Evolutionary conservation across 768 basidiomycete species (phyloP).

Genomic region (Trametes maxima): DNA sequence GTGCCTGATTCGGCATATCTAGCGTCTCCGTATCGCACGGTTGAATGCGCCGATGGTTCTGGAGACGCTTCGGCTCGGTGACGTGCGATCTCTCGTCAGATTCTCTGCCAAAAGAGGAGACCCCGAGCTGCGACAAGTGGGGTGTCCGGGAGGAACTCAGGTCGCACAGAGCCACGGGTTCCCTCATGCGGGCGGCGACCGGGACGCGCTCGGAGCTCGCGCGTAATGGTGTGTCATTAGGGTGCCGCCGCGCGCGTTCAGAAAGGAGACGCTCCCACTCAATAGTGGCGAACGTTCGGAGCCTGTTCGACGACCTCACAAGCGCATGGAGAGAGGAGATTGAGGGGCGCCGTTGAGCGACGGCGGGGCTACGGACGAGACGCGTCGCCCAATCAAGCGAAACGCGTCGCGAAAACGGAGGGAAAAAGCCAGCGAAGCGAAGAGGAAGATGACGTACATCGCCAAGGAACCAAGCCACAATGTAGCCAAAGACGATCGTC

Average conservation of each 20-base stretch:
- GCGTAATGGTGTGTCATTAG: conserved; percentile 21
- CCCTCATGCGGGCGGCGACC: neutral
- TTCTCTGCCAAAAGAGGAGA: neutral
- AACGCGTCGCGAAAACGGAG: neutral
- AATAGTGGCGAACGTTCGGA: neutral
- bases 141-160: conserved; percentile 7
- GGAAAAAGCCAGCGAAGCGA: neutral
- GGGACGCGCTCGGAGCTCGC: neutral
- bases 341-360: neutral
- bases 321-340: neutral
- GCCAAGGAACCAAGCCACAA: conserved; percentile 99
- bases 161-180: neutral
- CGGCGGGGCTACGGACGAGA: neutral
- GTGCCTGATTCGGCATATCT: neutral
- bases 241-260: neutral
- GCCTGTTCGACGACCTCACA: neutral
- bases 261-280: neutral
- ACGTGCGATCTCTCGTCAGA: conserved; percentile 1
- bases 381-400: neutral
- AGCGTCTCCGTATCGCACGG: neutral
- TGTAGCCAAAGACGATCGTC: conserved; percentile 95
- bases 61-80: neutral
- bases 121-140: neutral
- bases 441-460: conserved; percentile 59
- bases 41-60: neutral